Evolutionary conservation across 1,139 yeast genomes (phyloP).

Genomic region (Taphrina deformans): DNA sequence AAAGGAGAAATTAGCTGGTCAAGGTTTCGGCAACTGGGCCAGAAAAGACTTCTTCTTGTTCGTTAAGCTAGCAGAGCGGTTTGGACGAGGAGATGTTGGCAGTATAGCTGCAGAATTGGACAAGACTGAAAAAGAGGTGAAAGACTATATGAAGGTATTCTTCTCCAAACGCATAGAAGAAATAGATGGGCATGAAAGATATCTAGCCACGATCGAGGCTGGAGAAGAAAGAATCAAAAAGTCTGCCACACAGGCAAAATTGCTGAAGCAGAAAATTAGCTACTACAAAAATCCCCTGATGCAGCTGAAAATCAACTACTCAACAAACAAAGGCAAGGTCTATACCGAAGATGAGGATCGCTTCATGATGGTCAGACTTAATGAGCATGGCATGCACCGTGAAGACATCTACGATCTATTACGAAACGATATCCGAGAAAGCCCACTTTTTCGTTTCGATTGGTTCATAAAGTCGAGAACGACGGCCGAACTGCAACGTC

Average conservation of each 20-base stretch:
- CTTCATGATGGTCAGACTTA: constrained; percentile 68
- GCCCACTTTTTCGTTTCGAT: constrained; percentile 80
- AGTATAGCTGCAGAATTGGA: constrained; percentile 64
- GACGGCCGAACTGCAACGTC: constrained; percentile 76
- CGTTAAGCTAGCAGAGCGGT: constrained; percentile 74
- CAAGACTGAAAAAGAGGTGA: constrained; percentile 69
- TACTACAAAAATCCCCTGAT: constrained; percentile 69
- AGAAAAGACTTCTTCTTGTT: constrained; percentile 86
- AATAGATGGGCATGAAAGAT: constrained; percentile 83
- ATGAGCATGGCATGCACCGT: constrained; percentile 72
- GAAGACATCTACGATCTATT: constrained; percentile 72
- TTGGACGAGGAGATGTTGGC: constrained; percentile 66
- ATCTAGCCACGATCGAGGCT: constrained; percentile 77
- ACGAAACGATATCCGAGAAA: constrained; percentile 68
- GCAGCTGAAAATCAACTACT: constrained; percentile 73
- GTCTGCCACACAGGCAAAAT: constrained; percentile 62
- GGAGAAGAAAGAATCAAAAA: constrained; percentile 80
- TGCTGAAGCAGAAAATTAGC: constrained; percentile 64
- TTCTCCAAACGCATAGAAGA: constrained; percentile 66
- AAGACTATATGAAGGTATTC: constrained; percentile 65
- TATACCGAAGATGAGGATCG: constrained; percentile 87
- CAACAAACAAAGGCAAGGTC: constrained; percentile 76
- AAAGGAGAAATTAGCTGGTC: constrained; percentile 60
- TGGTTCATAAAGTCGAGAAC: constrained; percentile 88
- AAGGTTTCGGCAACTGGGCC: constrained; percentile 79